These are phyloP conservation scores for Toxoplasma gondii DNA, from an alignment of 169 alveolate species.

Conservation along the genomic window DNA sequence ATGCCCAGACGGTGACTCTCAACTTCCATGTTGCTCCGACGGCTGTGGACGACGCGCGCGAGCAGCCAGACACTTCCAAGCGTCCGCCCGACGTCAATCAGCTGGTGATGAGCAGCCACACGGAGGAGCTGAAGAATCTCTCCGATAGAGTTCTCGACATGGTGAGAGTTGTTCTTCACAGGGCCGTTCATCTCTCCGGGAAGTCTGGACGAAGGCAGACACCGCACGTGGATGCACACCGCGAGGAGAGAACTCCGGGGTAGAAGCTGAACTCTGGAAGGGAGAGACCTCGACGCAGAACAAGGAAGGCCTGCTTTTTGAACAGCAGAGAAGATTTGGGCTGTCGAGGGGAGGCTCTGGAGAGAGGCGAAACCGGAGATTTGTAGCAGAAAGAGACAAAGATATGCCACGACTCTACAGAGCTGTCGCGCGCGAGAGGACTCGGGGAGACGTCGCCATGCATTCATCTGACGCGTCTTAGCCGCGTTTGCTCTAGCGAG, in stretches of 20 bases:
- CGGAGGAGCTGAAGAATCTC: background rate
- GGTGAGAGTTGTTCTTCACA: background rate
- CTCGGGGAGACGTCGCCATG: too few species aligned
- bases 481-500: too few species aligned
- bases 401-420: too few species aligned
- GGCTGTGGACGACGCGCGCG: background rate
- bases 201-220: too few species aligned
- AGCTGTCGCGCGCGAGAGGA: too few species aligned
- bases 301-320: background rate
- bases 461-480: too few species aligned
- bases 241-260: too few species aligned
- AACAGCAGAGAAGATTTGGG: background rate
- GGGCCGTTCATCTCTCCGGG: too few species aligned
- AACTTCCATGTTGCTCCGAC: constrained; percentile 46
- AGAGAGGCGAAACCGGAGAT: too few species aligned
- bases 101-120: constrained; percentile 40
- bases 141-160: constrained; percentile 11
- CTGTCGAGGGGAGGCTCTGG: background rate
- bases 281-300: background rate
- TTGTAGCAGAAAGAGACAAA: too few species aligned
- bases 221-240: too few species aligned
- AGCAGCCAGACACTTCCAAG: background rate
- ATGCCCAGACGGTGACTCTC: constrained; percentile 45
- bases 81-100: background rate
- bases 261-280: too few species aligned